Conservation (phyloP, 768 basidiomycete species). For the Lactifluus rugatus region DNA sequence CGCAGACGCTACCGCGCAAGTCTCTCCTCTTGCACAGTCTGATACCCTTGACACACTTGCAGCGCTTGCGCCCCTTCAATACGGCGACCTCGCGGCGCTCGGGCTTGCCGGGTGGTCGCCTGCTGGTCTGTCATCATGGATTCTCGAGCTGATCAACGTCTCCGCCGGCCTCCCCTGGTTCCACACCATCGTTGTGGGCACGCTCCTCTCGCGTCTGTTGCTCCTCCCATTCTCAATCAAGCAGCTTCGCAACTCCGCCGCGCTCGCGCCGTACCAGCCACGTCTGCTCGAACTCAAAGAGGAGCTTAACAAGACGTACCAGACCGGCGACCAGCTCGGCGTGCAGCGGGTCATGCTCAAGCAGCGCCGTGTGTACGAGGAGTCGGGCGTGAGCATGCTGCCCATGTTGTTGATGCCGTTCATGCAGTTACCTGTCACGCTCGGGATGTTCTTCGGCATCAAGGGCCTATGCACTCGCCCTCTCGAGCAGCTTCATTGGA, state of each 20-base stretch:
- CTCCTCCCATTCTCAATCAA: conserved; percentile 54
- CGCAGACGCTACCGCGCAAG: background rate
- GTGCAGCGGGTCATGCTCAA: conserved; percentile 37
- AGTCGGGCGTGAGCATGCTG: conserved; percentile 54
- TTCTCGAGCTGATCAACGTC: conserved; percentile 61
- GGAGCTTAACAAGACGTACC: conserved; percentile 32
- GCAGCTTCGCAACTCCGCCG: conserved; percentile 47
- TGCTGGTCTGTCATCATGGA: conserved; percentile 50
- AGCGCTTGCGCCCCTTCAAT: conserved; percentile 43
- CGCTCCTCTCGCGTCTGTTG: conserved; percentile 48
- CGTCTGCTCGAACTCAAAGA: conserved; percentile 46
- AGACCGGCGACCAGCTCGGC: conserved; percentile 30
- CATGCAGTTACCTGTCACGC: conserved; percentile 64
- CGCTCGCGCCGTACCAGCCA: conserved; percentile 49
- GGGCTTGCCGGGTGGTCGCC: conserved; percentile 58
- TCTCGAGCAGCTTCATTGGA: conserved; percentile 62
- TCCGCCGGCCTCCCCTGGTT: conserved; percentile 71
- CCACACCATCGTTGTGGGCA: conserved; percentile 64
- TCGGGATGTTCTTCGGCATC: conserved; percentile 79
- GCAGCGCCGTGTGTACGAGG: conserved; percentile 45
- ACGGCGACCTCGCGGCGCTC: conserved; percentile 61
- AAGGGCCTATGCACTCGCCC: conserved; percentile 62
- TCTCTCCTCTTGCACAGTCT: background rate
- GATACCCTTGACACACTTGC: conserved; percentile 6
- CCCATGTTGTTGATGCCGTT: conserved; percentile 47